These are phyloP conservation scores for Talaromyces islandicus DNA, from an alignment of 2,329 filamentous ascomycete species.

Conservation along the genomic window DNA sequence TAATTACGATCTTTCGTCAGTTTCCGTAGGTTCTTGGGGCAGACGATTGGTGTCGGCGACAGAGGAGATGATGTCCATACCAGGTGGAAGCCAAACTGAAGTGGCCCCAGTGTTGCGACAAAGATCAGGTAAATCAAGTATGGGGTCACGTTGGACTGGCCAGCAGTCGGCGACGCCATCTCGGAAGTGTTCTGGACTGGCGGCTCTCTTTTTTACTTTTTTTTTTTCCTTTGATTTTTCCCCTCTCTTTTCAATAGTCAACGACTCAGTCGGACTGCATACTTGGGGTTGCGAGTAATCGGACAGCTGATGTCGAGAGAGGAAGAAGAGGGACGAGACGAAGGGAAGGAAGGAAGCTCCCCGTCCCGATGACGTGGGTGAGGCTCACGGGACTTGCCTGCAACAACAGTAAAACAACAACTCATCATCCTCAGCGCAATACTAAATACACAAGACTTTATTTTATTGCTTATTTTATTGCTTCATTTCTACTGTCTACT, in stretches of 20 bases:
- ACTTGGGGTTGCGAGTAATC: background rate
- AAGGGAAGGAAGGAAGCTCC: background rate
- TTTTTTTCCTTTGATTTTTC: too few relatives aligned
- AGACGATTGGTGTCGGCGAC: background rate
- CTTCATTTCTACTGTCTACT: background rate
- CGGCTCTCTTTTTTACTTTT: background rate
- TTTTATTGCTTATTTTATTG: background rate
- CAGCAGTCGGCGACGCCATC: conserved; percentile 1
- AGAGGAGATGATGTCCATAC: conserved; percentile 44
- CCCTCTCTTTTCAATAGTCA: background rate
- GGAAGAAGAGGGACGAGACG: background rate
- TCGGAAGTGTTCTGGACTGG: background rate
- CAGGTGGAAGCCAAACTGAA: conserved; percentile 92
- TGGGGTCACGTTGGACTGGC: conserved; percentile 50
- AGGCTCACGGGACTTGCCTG: background rate
- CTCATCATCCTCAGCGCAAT: too few relatives aligned
- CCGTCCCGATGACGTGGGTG: background rate
- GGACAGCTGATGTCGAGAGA: background rate
- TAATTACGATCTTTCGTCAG: conserved; percentile 27
- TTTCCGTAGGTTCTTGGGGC: background rate
- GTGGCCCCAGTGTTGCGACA: conserved; percentile 74
- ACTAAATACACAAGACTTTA: background rate
- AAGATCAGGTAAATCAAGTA: conserved; percentile 73
- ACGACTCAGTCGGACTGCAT: background rate
- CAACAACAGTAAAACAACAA: background rate